Evolutionary conservation across 176 grass and related monocot species (phyloP).

Genomic region (Aegilops umbellulata): DNA sequence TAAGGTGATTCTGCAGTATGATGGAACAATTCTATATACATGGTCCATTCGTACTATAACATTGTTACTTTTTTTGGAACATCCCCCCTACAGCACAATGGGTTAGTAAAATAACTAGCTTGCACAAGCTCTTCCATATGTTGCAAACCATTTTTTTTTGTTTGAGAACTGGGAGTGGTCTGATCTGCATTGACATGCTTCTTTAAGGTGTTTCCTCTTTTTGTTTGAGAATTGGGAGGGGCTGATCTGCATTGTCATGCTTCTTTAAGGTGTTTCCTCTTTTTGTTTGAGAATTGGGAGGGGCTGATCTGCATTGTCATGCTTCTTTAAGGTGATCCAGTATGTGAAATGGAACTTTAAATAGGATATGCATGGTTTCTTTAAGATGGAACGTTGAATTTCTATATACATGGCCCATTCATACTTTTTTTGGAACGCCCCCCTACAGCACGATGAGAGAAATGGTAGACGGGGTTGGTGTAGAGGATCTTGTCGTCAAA

Average conservation of each 20-base stretch:
- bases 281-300: neutral
- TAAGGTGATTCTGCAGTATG: neutral
- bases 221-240: neutral
- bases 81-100: constrained; percentile 36
- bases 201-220: too few species aligned
- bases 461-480: constrained; percentile 49
- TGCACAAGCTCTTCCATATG: too few species aligned
- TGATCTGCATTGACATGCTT: too few species aligned
- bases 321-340: too few species aligned
- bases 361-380: neutral
- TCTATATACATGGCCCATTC: neutral
- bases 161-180: neutral
- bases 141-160: neutral
- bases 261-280: too few species aligned
- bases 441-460: constrained; percentile 44
- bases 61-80: neutral
- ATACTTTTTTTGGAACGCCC: constrained; percentile 3
- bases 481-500: constrained; percentile 46
- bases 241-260: too few species aligned
- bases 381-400: neutral
- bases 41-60: neutral
- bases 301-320: too few species aligned
- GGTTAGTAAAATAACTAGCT: neutral
- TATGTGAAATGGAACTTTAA: neutral
- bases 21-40: neutral